A percentile compares a stretch with the other conserved stretches of the same genome.
phyloP scores from a whole-genome alignment of 805 yeast species.

The Ogataea paradorogensis region DNA sequence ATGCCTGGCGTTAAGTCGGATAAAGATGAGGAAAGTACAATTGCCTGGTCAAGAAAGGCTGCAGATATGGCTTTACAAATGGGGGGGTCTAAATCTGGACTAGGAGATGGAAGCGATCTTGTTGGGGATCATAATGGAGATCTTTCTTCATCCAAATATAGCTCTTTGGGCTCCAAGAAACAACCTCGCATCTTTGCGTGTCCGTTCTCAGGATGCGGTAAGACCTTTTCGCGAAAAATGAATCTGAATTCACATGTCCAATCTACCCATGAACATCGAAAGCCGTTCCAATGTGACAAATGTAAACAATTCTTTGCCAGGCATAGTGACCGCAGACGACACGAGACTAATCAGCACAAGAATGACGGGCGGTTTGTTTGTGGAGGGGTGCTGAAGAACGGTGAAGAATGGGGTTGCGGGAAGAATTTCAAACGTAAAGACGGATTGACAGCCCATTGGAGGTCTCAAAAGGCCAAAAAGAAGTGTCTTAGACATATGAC shows the following conservation, averaged over 20 bases:
- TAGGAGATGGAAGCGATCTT: background rate
- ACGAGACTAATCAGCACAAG: slow-evolving; percentile 35
- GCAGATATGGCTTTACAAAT: slow-evolving; percentile 26
- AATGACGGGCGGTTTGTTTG: slow-evolving; percentile 25
- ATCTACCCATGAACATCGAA: slow-evolving; percentile 34
- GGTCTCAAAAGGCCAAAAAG: slow-evolving; percentile 33
- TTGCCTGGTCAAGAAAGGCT: slow-evolving; percentile 28
- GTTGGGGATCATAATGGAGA: slow-evolving; percentile 5
- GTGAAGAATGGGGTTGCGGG: slow-evolving; percentile 36
- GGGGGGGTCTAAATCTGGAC: slow-evolving; percentile 4
- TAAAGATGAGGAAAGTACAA: slow-evolving; percentile 6
- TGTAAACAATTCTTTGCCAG: slow-evolving; percentile 34
- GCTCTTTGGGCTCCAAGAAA: slow-evolving; percentile 7
- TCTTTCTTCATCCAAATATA: slow-evolving; percentile 8
- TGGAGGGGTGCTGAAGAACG: slow-evolving; percentile 29
- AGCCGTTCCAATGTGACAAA: slow-evolving; percentile 31
- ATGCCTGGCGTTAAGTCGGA: slow-evolving; percentile 7
- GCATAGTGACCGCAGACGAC: slow-evolving; percentile 34
- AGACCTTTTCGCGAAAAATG: slow-evolving; percentile 33
- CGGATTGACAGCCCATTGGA: slow-evolving; percentile 38
- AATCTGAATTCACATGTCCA: slow-evolving; percentile 34
- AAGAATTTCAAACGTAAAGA: slow-evolving; percentile 35
- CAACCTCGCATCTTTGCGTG: slow-evolving; percentile 24
- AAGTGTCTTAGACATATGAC: slow-evolving; percentile 29
- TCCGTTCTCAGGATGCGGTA: slow-evolving; percentile 28